Conservation (phyloP, 495 filamentous ascomycete species). For the Staphylotrichum longicolle region DNA sequence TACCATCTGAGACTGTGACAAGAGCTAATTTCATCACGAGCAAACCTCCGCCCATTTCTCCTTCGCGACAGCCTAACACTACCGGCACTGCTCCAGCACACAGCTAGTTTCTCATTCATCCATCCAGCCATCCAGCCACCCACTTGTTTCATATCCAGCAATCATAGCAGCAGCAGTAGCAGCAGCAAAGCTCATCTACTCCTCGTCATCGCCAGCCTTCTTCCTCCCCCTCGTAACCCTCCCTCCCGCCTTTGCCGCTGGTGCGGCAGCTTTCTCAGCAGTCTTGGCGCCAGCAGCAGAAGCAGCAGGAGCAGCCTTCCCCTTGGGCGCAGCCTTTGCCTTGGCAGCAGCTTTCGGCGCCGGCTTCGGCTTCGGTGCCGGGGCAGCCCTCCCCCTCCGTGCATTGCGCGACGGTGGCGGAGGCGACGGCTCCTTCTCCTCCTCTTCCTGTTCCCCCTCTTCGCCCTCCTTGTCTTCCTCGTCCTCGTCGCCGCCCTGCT, state of each 20-base stretch:
- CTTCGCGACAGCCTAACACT: no score
- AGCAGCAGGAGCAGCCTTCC: slow-evolving; percentile 15
- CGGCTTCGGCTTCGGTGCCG: not conserved
- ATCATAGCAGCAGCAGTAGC: not conserved
- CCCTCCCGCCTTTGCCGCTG: slow-evolving; percentile 2
- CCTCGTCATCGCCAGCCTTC: slow-evolving; percentile 2
- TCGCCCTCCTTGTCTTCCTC: slow-evolving; percentile 15
- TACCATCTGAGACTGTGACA: no score
- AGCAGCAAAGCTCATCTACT: not conserved
- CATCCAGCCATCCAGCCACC: not conserved
- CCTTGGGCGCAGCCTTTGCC: slow-evolving; percentile 9
- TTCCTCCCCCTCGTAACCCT: slow-evolving; percentile 18
- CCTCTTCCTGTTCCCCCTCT: slow-evolving; percentile 17
- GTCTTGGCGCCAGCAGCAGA: no score
- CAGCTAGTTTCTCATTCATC: not conserved
- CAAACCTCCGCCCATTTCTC: no score
- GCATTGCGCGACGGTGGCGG: slow-evolving; percentile 1
- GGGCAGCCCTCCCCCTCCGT: slow-evolving; percentile 1
- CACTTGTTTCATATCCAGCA: not conserved
- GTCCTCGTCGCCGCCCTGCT: not conserved
- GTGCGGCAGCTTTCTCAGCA: not conserved
- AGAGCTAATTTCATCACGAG: no score
- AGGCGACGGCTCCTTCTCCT: not conserved
- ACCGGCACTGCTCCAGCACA: no score
- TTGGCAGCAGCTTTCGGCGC: slow-evolving; percentile 5